Percentiles rank a stretch among this genome's conserved stretches.
These are phyloP conservation scores for Elasticomyces elasticus DNA, from an alignment of 495 filamentous ascomycete species.

Conservation along the genomic window DNA sequence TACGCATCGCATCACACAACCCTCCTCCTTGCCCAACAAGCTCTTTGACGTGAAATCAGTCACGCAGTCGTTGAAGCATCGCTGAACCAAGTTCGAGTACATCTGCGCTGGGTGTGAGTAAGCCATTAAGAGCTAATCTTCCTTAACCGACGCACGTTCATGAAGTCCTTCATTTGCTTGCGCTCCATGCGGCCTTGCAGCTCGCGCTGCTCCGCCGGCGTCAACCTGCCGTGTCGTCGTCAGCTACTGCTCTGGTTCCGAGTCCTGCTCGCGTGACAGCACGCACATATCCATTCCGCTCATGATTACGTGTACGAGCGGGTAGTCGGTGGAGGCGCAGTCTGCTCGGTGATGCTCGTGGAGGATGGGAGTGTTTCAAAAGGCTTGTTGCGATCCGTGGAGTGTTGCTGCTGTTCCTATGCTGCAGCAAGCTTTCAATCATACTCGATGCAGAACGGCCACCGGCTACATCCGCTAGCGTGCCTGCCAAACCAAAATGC, in stretches of 20 bases:
- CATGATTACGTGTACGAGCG: neutral
- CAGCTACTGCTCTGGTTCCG: slow-evolving; percentile 1
- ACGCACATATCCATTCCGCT: slow-evolving; percentile 17
- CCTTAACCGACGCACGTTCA: slow-evolving; percentile 59
- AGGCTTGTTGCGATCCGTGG: neutral
- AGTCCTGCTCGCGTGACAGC: slow-evolving; percentile 12
- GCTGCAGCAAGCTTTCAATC: no score
- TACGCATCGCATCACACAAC: slow-evolving; percentile 85
- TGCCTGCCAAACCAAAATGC: no score
- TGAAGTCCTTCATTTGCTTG: slow-evolving; percentile 97
- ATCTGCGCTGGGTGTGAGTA: slow-evolving; percentile 48
- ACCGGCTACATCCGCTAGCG: no score
- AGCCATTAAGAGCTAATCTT: no score
- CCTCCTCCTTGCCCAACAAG: slow-evolving; percentile 71
- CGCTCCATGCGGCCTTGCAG: slow-evolving; percentile 84
- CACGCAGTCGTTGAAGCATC: slow-evolving; percentile 94
- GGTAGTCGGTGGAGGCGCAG: slow-evolving; percentile 1
- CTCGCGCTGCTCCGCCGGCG: slow-evolving; percentile 75
- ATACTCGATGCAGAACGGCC: no score
- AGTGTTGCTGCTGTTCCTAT: no score
- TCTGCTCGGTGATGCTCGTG: neutral
- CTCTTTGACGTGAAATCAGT: slow-evolving; percentile 98
- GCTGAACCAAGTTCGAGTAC: slow-evolving; percentile 90
- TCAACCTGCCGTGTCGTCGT: slow-evolving; percentile 44
- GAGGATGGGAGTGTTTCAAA: neutral